These are phyloP conservation scores for Podospora pseudoanserina DNA, from an alignment of 495 filamentous ascomycete species.

Conservation along the genomic window DNA sequence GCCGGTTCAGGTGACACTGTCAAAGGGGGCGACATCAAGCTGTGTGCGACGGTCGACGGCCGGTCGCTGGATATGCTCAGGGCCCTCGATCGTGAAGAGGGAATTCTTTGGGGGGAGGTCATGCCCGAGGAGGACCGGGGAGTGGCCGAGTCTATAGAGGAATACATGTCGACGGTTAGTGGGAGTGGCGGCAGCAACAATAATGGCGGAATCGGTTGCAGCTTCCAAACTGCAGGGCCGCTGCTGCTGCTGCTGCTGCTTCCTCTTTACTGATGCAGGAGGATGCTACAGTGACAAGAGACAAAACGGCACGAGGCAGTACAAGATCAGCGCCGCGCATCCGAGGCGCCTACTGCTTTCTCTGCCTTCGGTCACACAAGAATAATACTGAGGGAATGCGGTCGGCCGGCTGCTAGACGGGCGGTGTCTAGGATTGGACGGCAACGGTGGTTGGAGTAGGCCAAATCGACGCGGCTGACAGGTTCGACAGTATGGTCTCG, in stretches of 20 bases:
- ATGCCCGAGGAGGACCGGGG: conserved; percentile 41
- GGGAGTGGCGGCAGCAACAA: conserved; percentile 14
- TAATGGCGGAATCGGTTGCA: neutral
- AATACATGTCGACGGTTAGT: conserved; percentile 24
- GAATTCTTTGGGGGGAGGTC: conserved; percentile 37
- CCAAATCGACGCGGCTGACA: neutral
- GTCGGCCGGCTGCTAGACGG: neutral
- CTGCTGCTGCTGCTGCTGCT: conserved; percentile 8
- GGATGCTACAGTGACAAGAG: conserved; percentile 7
- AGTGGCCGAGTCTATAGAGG: conserved; percentile 33
- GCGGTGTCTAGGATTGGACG: neutral
- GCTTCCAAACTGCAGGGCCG: conserved; percentile 17
- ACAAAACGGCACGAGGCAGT: conserved; percentile 8
- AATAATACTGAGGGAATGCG: conserved; percentile 9
- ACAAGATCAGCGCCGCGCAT: conserved; percentile 14
- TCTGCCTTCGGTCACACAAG: conserved; percentile 2
- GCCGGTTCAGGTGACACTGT: conserved; percentile 74
- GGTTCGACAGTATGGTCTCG: conserved; percentile 7
- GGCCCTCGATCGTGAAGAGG: conserved; percentile 37
- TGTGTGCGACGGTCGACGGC: conserved; percentile 46
- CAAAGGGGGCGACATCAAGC: conserved; percentile 57
- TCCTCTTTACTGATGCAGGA: conserved; percentile 16
- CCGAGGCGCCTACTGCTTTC: conserved; percentile 5
- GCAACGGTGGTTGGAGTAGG: neutral
- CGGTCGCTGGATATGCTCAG: conserved; percentile 57